These are phyloP conservation scores for Polygonum aviculare DNA, from an alignment of 148 eudicot species.

Conservation along the genomic window DNA sequence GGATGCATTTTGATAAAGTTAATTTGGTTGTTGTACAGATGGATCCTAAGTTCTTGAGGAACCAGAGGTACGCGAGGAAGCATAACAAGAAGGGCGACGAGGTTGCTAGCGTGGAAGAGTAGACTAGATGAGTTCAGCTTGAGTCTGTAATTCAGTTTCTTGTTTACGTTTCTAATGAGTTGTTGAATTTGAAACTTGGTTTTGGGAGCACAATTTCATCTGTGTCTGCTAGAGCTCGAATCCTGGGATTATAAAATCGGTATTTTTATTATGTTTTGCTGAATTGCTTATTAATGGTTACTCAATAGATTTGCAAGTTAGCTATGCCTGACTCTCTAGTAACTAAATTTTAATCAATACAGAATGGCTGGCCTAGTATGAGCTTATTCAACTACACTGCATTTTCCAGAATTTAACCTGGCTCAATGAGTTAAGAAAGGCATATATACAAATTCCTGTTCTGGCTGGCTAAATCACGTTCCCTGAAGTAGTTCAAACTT, in stretches of 20 bases:
- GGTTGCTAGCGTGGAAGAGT: slow-evolving; percentile 41
- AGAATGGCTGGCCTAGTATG: neutral
- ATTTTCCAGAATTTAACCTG: neutral
- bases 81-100: slow-evolving; percentile 62
- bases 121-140: slow-evolving; percentile 8
- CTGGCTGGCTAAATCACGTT: neutral
- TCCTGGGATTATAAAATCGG: neutral
- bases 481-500: neutral
- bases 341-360: no score
- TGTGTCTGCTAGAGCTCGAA: neutral
- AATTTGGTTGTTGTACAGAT: slow-evolving; percentile 27
- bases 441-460: neutral
- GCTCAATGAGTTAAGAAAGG: neutral
- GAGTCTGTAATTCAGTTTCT: neutral
- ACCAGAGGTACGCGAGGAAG: slow-evolving; percentile 95
- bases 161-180: neutral
- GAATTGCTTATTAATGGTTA: neutral
- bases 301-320: neutral
- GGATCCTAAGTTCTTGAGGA: slow-evolving; percentile 91
- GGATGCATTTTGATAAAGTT: neutral
- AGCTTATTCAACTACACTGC: neutral
- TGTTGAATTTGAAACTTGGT: neutral
- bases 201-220: neutral
- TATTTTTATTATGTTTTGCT: neutral
- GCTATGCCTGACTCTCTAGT: no score